A percentile compares a stretch with the other conserved stretches of the same genome.
These are phyloP conservation scores for Linnemannia exigua DNA, from an alignment of 192 early-diverging fungal genomes.

Conservation along the genomic window DNA sequence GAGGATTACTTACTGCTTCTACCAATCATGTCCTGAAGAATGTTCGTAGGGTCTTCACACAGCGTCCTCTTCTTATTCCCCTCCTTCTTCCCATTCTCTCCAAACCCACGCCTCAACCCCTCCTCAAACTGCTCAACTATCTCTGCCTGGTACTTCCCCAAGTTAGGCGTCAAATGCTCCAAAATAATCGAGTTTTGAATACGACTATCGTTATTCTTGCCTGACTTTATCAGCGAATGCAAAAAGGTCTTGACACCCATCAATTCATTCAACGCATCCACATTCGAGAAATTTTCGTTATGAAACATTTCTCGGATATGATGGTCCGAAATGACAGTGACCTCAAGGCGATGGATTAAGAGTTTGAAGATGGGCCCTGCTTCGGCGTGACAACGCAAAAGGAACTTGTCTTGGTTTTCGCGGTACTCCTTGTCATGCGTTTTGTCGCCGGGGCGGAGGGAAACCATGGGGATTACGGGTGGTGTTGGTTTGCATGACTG, in stretches of 20 bases:
- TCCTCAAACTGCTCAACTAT: constrained; percentile 27
- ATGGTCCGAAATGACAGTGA: constrained; percentile 40
- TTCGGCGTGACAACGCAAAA: constrained; percentile 15
- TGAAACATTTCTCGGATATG: constrained; percentile 49
- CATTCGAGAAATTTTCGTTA: constrained; percentile 26
- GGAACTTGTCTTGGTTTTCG: constrained; percentile 15
- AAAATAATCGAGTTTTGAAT: constrained; percentile 35
- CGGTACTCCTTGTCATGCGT: constrained; percentile 19
- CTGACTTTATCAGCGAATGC: constrained; percentile 23
- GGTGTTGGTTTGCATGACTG: neutral
- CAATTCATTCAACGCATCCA: constrained; percentile 37
- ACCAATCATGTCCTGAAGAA: neutral
- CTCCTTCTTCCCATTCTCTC: neutral
- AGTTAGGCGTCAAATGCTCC: constrained; percentile 41
- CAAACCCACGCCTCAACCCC: constrained; percentile 23
- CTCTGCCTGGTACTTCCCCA: constrained; percentile 28
- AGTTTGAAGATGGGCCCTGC: constrained; percentile 39
- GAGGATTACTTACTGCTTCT: neutral
- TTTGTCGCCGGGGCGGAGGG: neutral
- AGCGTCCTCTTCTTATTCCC: neutral
- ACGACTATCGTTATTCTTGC: constrained; percentile 10
- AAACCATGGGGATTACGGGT: constrained; percentile 1
- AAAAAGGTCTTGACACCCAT: constrained; percentile 23
- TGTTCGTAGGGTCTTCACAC: neutral
- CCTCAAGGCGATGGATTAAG: neutral